Evolutionary conservation across 805 yeast genomes (phyloP), one percentile per base, ranked within the genome.

Genomic region (Ogataea paradorogensis): DNA sequence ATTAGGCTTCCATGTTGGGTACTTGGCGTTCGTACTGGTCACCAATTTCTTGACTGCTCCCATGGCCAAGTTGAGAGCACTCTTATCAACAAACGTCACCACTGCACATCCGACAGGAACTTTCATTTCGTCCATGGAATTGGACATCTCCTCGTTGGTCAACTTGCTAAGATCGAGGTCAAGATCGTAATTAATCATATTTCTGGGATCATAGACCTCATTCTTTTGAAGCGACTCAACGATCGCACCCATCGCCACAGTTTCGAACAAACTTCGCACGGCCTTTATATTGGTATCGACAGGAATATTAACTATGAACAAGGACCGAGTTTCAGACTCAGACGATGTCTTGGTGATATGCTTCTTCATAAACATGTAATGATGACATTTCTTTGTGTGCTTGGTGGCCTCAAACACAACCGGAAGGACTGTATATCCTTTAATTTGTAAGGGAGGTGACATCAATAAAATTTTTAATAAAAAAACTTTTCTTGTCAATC

Each of bases 221-320:
- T 67, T 51, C 5, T 31, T 35, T 3, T 45, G 41, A 25, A 55
- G 54, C 6, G 47, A 47, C 50, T 83, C 85, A 9, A 84, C 65
- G 28, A 82, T 76, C 7, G 89, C 75, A 5, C 83, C 86, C 2
- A 79, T 72, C 25, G 85, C 78, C 1, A 84, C 69, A 10, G 70
- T 63, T 39, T 72, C 71, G 52, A 88, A 76, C 29, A 80, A 71
- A 40, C 67, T 70, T 53, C 78, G 82, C 33, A 88, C 56, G 25
- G 67, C 66, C 30, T 71, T 68, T 11, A 76, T 53, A 16, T 71
- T 69, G 6, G 88, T 71, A 42, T 74, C 71, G 15, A 82, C 63
- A 2, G 97, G 96, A 28, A 88, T 63, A 56, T 90, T 89, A 42
- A 84, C 78, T 5, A 83, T 58, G 62, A 90, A 90, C n/a, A 90